A percentile compares a stretch with the other conserved stretches of the same genome.
These are phyloP conservation scores for Trametes hirsuta DNA, from an alignment of 1,284 basidiomycete species.

Conservation along the genomic window DNA sequence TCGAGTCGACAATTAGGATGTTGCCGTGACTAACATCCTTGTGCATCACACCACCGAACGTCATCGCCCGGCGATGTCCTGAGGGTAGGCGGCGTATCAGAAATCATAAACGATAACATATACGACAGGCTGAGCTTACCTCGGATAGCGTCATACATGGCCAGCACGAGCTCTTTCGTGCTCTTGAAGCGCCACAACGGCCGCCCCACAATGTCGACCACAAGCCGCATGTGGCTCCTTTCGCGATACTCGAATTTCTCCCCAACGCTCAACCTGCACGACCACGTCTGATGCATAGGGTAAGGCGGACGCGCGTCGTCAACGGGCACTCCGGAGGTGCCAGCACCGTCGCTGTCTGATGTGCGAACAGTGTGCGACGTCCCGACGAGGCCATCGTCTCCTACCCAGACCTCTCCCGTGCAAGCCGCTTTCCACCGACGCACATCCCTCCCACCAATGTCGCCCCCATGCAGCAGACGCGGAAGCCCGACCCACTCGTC, in stretches of 20 bases:
- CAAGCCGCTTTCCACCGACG: background rate
- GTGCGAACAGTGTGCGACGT: background rate
- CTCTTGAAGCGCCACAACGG: constrained; percentile 14
- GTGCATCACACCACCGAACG: constrained; percentile 10
- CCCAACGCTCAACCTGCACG: background rate
- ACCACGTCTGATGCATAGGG: constrained; percentile 13
- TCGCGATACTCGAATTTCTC: background rate
- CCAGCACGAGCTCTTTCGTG: constrained; percentile 20
- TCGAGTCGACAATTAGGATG: constrained; percentile 13
- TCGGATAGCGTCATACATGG: constrained; percentile 17
- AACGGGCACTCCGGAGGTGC: background rate
- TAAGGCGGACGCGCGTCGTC: background rate
- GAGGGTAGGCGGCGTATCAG: background rate
- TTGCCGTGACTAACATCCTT: constrained; percentile 24
- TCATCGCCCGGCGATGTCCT: constrained; percentile 10
- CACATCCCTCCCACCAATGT: constrained; percentile 12
- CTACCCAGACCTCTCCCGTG: background rate
- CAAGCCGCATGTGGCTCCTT: constrained; percentile 21
- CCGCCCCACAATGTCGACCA: constrained; percentile 13
- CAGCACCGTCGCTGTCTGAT: background rate
- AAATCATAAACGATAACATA: too few species aligned
- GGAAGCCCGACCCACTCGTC: background rate
- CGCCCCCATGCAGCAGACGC: background rate
- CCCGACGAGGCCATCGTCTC: background rate
- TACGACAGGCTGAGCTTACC: background rate